phyloP scores from a whole-genome alignment of 2,329 filamentous ascomycete genomes.

The Pseudocercospora crystallina region DNA sequence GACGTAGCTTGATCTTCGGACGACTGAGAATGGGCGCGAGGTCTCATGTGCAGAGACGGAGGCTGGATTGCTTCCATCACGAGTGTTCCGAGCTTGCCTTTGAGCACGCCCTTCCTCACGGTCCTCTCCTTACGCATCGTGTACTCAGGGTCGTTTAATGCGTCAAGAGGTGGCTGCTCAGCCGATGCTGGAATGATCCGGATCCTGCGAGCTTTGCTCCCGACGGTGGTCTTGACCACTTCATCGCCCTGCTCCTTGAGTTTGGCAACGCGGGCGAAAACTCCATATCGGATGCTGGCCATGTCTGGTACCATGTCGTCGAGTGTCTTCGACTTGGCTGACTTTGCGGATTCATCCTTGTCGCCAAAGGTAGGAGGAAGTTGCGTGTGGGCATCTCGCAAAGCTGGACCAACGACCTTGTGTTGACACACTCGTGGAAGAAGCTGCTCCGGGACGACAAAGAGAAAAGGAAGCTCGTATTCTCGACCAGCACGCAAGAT shows the following conservation, averaged over 20 bases:
- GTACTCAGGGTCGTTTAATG: constrained; percentile 51
- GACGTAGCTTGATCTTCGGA: constrained; percentile 49
- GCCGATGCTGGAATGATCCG: constrained; percentile 60
- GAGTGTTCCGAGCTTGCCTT: constrained; percentile 59
- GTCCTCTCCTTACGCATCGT: constrained; percentile 58
- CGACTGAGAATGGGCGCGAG: constrained; percentile 34
- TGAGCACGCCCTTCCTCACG: constrained; percentile 60
- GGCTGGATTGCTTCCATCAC: constrained; percentile 60
- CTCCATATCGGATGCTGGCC: constrained; percentile 58
- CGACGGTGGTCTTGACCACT: constrained; percentile 45
- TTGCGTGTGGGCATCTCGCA: constrained; percentile 57
- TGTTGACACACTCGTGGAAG: constrained; percentile 62
- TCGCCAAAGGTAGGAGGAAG: constrained; percentile 58
- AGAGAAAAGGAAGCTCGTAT: constrained; percentile 63
- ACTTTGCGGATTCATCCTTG: constrained; percentile 17
- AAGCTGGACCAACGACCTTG: constrained; percentile 48
- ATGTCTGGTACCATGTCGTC: constrained; percentile 66
- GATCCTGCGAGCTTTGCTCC: constrained; percentile 54
- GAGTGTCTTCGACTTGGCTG: constrained; percentile 52
- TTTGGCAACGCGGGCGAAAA: constrained; percentile 40
- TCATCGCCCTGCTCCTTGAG: constrained; percentile 46
- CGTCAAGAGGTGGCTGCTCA: constrained; percentile 61
- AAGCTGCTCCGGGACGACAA: constrained; percentile 61
- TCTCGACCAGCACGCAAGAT: constrained; percentile 55
- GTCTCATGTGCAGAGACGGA: constrained; percentile 52